Percentiles rank a stretch among this genome's conserved stretches.
Evolutionary conservation across 345 rosid genomes (phyloP).

Genomic region (Eucalyptus albens): DNA sequence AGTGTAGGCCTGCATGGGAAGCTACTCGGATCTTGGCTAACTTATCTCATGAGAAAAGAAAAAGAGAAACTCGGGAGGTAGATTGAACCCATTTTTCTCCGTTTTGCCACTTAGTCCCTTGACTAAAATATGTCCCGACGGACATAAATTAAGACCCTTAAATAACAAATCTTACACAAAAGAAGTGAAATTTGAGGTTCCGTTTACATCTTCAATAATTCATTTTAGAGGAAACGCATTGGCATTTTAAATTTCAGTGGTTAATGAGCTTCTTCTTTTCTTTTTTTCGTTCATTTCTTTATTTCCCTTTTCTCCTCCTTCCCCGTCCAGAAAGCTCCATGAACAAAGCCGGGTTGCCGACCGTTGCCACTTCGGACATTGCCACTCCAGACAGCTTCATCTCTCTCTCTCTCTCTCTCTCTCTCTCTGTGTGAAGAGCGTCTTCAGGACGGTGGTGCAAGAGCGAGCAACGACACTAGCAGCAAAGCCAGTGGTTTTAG

Average conservation of each 20-base stretch:
- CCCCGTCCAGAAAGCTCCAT: not conserved
- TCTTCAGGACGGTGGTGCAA: not conserved
- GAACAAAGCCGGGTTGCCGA: accelerated
- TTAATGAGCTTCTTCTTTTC: not conserved
- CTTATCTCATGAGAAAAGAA: too few relatives aligned
- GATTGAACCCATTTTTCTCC: too few relatives aligned
- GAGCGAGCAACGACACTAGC: not conserved
- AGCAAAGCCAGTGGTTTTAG: not conserved
- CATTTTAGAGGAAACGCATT: not conserved
- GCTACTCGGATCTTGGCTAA: too few relatives aligned
- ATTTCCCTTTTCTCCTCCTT: not conserved
- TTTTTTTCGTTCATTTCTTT: not conserved
- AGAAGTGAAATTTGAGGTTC: not conserved
- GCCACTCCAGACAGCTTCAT: not conserved
- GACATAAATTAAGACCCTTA: not conserved
- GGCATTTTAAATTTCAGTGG: not conserved
- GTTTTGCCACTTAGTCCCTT: not conserved
- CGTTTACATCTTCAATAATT: not conserved
- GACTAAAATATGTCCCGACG: too few relatives aligned
- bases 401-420: not conserved
- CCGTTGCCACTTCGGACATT: not conserved
- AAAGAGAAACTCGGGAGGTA: too few relatives aligned
- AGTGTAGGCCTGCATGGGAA: too few relatives aligned
- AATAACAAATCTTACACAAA: not conserved
- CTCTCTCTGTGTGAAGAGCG: not conserved